Percentiles rank a stretch among this genome's conserved stretches.
These are phyloP conservation scores for Debaryomyces tyrocola DNA, from an alignment of 805 yeast genomes.

Conservation along the genomic window DNA sequence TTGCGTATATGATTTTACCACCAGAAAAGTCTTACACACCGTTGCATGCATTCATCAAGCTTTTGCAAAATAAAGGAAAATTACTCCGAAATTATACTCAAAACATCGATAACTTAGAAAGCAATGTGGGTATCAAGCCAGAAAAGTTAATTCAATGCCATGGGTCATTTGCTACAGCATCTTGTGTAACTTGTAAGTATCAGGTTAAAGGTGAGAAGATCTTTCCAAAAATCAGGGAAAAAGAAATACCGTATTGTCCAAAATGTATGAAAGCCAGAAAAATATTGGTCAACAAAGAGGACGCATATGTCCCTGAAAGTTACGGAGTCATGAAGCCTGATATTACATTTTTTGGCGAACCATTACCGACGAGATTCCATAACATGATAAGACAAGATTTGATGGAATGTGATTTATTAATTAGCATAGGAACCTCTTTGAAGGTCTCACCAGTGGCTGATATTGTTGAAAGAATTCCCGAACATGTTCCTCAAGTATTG, in stretches of 20 bases:
- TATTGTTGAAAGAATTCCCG: slow-evolving; percentile 35
- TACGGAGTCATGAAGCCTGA: slow-evolving; percentile 78
- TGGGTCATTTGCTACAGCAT: slow-evolving; percentile 72
- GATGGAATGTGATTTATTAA: slow-evolving; percentile 69
- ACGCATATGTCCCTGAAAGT: slow-evolving; percentile 24
- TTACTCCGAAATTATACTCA: slow-evolving; percentile 45
- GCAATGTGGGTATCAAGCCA: slow-evolving; percentile 54
- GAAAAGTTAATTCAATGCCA: slow-evolving; percentile 72
- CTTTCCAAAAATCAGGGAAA: slow-evolving; percentile 47
- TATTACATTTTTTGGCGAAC: slow-evolving; percentile 80
- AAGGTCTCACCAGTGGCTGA: slow-evolving; percentile 57
- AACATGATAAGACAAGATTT: slow-evolving; percentile 49
- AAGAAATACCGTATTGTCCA: slow-evolving; percentile 56
- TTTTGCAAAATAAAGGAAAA: slow-evolving; percentile 37
- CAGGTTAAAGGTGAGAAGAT: slow-evolving; percentile 49
- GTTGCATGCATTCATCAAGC: slow-evolving; percentile 36
- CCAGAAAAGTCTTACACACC: slow-evolving; percentile 38
- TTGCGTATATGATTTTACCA: slow-evolving; percentile 46
- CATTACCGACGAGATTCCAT: slow-evolving; percentile 50
- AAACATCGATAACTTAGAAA: slow-evolving; percentile 45
- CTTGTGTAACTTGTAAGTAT: slow-evolving; percentile 75
- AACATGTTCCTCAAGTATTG: slow-evolving; percentile 35
- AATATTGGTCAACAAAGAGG: slow-evolving; percentile 23
- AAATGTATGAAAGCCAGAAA: slow-evolving; percentile 25
- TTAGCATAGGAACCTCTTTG: slow-evolving; percentile 83